Conservation (phyloP, 2,329 filamentous ascomycete species). For the Penicillium sp. region DNA sequence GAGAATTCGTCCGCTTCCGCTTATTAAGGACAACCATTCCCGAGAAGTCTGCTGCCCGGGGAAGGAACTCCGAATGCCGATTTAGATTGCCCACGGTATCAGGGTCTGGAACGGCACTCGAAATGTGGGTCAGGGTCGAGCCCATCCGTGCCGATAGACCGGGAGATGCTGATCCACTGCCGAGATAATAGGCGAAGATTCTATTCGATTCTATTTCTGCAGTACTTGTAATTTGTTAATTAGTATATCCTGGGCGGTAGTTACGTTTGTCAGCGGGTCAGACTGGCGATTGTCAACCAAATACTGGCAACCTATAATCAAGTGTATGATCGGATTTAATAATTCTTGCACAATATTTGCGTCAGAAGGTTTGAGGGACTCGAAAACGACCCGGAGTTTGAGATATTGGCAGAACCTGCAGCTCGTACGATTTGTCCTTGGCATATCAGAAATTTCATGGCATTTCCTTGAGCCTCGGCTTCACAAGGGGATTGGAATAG, state of each 20-base stretch:
- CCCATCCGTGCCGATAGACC: background rate
- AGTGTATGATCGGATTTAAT: background rate
- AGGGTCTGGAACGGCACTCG: background rate
- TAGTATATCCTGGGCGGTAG: no score
- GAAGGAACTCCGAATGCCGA: background rate
- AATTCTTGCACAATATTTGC: background rate
- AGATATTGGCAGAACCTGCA: background rate
- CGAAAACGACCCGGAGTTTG: background rate
- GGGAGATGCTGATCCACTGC: background rate
- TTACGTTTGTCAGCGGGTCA: no score
- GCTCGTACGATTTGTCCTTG: background rate
- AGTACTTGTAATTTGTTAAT: no score
- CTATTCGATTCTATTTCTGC: background rate
- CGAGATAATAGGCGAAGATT: background rate
- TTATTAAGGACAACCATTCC: background rate
- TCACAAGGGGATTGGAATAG: background rate
- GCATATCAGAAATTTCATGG: background rate
- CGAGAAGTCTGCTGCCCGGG: background rate
- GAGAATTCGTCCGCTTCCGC: background rate
- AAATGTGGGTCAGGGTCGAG: background rate
- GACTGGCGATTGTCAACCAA: no score
- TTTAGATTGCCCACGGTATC: no score
- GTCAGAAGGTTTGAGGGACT: background rate
- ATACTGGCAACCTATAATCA: slow-evolving; percentile 23
- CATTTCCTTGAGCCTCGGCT: background rate